These are phyloP conservation scores for Triticum timopheevii DNA, from an alignment of 176 grass and related monocot species.

Conservation along the genomic window DNA sequence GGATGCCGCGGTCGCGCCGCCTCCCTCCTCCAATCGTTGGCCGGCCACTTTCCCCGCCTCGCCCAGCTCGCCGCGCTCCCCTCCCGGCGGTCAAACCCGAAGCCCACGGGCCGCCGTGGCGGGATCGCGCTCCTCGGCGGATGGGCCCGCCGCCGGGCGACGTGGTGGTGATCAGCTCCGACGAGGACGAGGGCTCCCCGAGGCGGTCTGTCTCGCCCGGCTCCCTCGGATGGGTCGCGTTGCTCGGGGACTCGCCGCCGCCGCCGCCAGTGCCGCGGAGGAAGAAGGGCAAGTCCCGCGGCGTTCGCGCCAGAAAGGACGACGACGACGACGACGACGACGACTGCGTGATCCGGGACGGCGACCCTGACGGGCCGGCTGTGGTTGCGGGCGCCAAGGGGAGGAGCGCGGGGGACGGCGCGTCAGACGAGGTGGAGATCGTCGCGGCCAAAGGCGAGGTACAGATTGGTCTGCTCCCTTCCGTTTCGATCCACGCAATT, in stretches of 20 bases:
- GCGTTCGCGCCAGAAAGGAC: too few species aligned
- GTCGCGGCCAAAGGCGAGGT: conserved; percentile 80
- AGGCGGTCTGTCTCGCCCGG: not conserved
- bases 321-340: conserved; percentile 36
- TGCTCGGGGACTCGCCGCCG: not conserved
- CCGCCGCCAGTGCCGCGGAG: not conserved
- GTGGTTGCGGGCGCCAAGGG: conserved; percentile 12
- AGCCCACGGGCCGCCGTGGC: too few species aligned
- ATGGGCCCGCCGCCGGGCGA: too few species aligned
- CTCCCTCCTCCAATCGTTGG: too few species aligned
- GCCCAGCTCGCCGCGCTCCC: too few species aligned
- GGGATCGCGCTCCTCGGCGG: too few species aligned
- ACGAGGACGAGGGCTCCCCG: not conserved
- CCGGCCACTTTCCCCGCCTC: too few species aligned
- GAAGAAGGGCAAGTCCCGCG: not conserved
- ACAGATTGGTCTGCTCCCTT: not conserved
- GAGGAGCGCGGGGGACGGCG: conserved; percentile 1
- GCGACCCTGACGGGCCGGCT: conserved; percentile 51
- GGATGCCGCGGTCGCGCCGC: too few species aligned
- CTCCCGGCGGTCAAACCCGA: too few species aligned
- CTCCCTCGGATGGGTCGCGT: not conserved
- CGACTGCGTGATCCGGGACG: conserved; percentile 68
- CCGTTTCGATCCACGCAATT: too few species aligned
- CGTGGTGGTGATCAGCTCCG: too few species aligned
- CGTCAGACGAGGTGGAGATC: conserved; percentile 68